These are phyloP conservation scores for Camellia japonica DNA, from an alignment of 148 eudicot species.

Conservation along the genomic window DNA sequence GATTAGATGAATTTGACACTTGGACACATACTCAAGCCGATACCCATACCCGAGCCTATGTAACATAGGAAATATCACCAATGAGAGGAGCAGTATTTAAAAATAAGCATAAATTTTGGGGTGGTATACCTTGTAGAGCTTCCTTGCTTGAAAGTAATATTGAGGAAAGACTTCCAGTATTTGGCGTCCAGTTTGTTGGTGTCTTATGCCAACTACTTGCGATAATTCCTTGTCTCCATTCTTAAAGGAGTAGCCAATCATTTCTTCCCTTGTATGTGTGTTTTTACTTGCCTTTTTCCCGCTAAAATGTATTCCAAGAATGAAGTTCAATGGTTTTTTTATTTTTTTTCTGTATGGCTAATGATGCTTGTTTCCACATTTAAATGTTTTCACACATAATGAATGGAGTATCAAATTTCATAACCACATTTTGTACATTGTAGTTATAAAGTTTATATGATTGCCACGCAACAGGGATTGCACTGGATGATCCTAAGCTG, in stretches of 20 bases:
- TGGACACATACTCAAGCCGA: too few relatives aligned
- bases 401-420: not conserved
- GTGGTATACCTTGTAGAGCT: not conserved
- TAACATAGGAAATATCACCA: not conserved
- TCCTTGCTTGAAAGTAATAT: not conserved
- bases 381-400: too few relatives aligned
- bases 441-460: not conserved
- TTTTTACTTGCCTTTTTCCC: not conserved
- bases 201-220: not conserved
- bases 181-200: not conserved
- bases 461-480: not conserved
- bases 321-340: not conserved
- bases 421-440: too few relatives aligned
- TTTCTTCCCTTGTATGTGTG: not conserved
- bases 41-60: too few relatives aligned
- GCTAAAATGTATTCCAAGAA: not conserved
- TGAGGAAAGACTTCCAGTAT: not conserved
- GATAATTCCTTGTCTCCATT: not conserved
- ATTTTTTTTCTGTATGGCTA: too few relatives aligned
- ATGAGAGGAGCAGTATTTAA: not conserved
- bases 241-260: not conserved
- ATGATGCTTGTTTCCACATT: not conserved
- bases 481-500: conserved; percentile 17
- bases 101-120: not conserved
- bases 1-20: too few relatives aligned